Base-by-base conservation (phyloP, 129 eudicot species). In the Escallonia rubra region DNA sequence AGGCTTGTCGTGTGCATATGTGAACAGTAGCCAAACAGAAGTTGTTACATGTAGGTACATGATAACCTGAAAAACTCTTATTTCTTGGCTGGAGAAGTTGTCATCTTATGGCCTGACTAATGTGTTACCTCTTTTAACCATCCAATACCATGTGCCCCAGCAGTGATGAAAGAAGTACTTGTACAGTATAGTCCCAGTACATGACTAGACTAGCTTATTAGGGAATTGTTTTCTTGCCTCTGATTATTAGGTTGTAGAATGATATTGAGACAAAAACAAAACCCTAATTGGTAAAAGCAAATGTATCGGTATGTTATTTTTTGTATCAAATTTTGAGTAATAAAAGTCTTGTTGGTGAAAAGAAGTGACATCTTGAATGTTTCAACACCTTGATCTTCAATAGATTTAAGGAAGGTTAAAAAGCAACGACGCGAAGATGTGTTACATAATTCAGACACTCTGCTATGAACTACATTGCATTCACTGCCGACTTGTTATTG, bases 91-190 rank as follows among this genome's bases (percentile, higher is more conserved):
- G 82, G 74, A 62, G 59, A 67, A 50, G 62, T 79, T 79, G 84
- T 74, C 76, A 61, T 75, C 63, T 70, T 66, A 60, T 75, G 70
- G 69, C 53, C 80, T 72, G 66, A 75, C 66, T 63, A 65, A 74
- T 60, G 71, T 74, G 77, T 65, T 69, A 47, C 69, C 69, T 59
- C 79, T 61, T 50, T 59, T 59, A 57, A 49, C 70, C 63, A 40
- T 61, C 57, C 69, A 65, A 63, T 62, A 55, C 65, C 69, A 68
- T 72, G 74, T 78, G 72, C 64, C 74, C 67, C 72, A 78, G 78
- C 74, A 72, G 71, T 78, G 63, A 72, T 65, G 52, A 59, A 46
- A 34, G 73, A 54, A 54, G 59, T 16, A 54, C 2, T 78, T 59
- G 66, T 71, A 58, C 45, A 63, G 62, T 49, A 55, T 68, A 57